Percentiles rank a stretch among this genome's conserved stretches.
phyloP scores from a whole-genome alignment of 768 basidiomycete genomes.

The Agrocybe chaxingu region DNA sequence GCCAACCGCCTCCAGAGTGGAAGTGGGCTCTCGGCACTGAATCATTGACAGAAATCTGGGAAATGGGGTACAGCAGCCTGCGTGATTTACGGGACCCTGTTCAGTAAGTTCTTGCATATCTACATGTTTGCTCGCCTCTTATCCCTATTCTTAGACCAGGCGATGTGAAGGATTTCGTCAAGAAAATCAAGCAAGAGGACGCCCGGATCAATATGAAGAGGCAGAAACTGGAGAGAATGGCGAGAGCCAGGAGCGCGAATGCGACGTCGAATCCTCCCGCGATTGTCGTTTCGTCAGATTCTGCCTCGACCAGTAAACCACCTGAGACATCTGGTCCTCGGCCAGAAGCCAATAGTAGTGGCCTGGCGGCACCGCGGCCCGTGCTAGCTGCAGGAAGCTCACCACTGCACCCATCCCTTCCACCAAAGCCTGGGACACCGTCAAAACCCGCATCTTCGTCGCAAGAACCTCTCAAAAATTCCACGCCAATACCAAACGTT shows the following conservation, averaged over 20 bases:
- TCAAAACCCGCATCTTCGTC: conserved; percentile 26
- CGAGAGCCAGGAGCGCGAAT: conserved; percentile 21
- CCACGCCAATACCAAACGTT: conserved; percentile 19
- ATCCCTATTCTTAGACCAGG: conserved; percentile 46
- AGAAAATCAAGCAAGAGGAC: conserved; percentile 68
- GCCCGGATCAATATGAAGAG: conserved; percentile 53
- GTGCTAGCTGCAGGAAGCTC: conserved; percentile 29
- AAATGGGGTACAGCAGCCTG: conserved; percentile 51
- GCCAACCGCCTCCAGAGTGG: conserved; percentile 54
- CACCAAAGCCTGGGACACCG: conserved; percentile 60
- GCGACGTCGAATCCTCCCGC: conserved; percentile 8
- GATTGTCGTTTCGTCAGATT: conserved; percentile 13
- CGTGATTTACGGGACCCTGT: conserved; percentile 62
- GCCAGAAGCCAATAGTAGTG: conserved; percentile 8
- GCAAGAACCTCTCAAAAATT: conserved; percentile 18
- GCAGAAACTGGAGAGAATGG: conserved; percentile 31
- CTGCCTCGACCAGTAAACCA: conserved; percentile 5
- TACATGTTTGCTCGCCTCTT: conserved; percentile 4
- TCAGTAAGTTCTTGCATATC: conserved; percentile 26
- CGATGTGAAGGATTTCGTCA: conserved; percentile 71
- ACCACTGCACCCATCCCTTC: conserved; percentile 65
- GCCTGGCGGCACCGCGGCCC: conserved; percentile 26
- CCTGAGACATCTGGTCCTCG: conserved; percentile 1
- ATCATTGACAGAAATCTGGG: conserved; percentile 79
- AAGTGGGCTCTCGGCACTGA: conserved; percentile 63